Percentiles rank a stretch among this genome's conserved stretches.
Evolutionary conservation across 495 filamentous ascomycete species (phyloP).

Genomic region (Saxophila tyrrhenica): DNA sequence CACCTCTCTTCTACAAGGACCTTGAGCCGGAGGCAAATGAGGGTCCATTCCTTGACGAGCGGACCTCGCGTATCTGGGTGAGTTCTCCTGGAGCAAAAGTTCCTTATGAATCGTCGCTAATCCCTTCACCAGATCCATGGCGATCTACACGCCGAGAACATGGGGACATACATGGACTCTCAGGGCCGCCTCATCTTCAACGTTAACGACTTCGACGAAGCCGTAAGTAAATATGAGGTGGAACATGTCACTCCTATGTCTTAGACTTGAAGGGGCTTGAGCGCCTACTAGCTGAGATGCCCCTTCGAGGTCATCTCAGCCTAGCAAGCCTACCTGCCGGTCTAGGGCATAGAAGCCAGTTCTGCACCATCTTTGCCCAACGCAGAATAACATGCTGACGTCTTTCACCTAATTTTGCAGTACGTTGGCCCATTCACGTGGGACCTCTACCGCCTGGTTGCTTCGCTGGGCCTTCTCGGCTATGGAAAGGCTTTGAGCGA

Average conservation of each 20-base stretch:
- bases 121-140: neutral
- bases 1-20: neutral
- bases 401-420: too few relatives aligned
- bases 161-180: neutral
- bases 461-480: neutral
- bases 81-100: too few relatives aligned
- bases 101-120: neutral
- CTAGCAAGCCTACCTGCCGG: too few relatives aligned
- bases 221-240: too few relatives aligned
- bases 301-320: too few relatives aligned
- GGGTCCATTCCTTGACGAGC: neutral
- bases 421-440: slow-evolving; percentile 1
- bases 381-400: too few relatives aligned
- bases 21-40: neutral
- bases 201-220: slow-evolving; percentile 3
- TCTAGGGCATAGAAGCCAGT: too few relatives aligned
- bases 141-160: slow-evolving; percentile 2
- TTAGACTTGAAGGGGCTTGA: too few relatives aligned
- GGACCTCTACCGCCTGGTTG: neutral
- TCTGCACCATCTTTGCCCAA: too few relatives aligned
- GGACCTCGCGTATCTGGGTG: neutral
- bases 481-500: neutral
- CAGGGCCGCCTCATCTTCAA: neutral
- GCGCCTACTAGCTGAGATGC: too few relatives aligned
- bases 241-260: too few relatives aligned